phyloP scores from a whole-genome alignment of 2,329 filamentous ascomycete species.

The Shiraia sp. region DNA sequence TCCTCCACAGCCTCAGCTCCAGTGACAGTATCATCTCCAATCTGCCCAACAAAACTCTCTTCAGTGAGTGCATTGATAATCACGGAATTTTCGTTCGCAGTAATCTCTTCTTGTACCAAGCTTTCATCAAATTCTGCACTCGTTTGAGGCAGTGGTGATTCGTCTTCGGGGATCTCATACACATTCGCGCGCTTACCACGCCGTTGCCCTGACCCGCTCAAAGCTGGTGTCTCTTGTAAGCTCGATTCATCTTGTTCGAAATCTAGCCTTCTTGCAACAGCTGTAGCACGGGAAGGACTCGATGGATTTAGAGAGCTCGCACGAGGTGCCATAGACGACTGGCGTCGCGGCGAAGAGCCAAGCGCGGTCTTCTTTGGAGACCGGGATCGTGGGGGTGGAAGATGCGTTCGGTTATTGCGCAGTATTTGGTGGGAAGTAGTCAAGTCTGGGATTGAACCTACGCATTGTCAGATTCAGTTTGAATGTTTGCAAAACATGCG shows the following conservation, averaged over 20 bases:
- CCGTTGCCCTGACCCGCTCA: conserved; percentile 40
- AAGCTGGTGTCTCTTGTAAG: conserved; percentile 34
- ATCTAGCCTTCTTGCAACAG: conserved; percentile 60
- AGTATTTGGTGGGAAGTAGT: conserved; percentile 50
- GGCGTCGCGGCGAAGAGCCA: conserved; percentile 62
- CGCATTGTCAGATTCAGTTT: neutral
- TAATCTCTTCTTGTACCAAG: conserved; percentile 37
- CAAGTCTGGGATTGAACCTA: conserved; percentile 57
- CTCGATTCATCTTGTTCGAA: conserved; percentile 52
- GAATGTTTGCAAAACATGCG: neutral
- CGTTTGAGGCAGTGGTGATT: conserved; percentile 31
- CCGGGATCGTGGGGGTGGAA: conserved; percentile 56
- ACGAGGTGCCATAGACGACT: conserved; percentile 60
- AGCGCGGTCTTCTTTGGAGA: conserved; percentile 68
- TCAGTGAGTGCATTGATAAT: conserved; percentile 24
- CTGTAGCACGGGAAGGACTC: conserved; percentile 36
- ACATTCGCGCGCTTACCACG: conserved; percentile 35
- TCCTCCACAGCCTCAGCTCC: conserved; percentile 22
- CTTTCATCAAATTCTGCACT: conserved; percentile 38
- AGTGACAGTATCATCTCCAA: conserved; percentile 33
- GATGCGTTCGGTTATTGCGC: conserved; percentile 48
- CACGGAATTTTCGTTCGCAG: conserved; percentile 27
- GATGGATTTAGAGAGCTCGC: conserved; percentile 51
- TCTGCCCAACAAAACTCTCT: conserved; percentile 33
- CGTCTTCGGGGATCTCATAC: conserved; percentile 37